Evolutionary conservation across 2,329 filamentous ascomycete genomes (phyloP).

Genomic region (Neopestalotiopsis clavispora): DNA sequence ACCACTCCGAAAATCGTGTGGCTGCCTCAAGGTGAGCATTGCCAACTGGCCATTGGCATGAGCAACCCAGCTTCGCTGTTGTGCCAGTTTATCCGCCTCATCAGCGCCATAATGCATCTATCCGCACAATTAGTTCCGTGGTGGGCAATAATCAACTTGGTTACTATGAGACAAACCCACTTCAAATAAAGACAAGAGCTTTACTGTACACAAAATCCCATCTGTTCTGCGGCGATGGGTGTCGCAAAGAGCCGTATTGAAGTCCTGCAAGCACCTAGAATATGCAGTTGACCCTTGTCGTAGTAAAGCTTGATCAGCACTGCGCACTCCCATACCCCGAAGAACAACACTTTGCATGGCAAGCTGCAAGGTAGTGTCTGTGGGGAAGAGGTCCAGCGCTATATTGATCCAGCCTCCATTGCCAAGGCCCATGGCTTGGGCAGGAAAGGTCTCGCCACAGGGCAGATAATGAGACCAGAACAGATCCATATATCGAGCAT

Average conservation of each 20-base stretch:
- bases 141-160: neutral
- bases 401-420: constrained; percentile 5
- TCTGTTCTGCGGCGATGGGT: neutral
- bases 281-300: neutral
- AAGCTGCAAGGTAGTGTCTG: neutral
- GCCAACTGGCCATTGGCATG: neutral
- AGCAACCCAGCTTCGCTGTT: constrained; percentile 1
- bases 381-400: neutral
- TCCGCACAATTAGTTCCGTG: neutral
- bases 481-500: neutral
- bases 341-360: neutral
- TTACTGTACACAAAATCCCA: neutral
- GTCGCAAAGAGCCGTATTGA: neutral
- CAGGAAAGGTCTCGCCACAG: neutral
- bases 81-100: neutral
- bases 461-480: constrained; percentile 6
- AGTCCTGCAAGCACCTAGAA: neutral
- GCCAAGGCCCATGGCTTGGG: neutral
- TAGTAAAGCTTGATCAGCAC: neutral
- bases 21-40: neutral
- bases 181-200: constrained; percentile 1
- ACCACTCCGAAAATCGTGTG: neutral
- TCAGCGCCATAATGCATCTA: constrained; percentile 6
- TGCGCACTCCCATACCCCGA: neutral
- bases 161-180: neutral